Percentiles rank a stretch among this genome's conserved stretches.
phyloP scores from a whole-genome alignment of 176 grass and related monocot genomes.

The Avena sativa region DNA sequence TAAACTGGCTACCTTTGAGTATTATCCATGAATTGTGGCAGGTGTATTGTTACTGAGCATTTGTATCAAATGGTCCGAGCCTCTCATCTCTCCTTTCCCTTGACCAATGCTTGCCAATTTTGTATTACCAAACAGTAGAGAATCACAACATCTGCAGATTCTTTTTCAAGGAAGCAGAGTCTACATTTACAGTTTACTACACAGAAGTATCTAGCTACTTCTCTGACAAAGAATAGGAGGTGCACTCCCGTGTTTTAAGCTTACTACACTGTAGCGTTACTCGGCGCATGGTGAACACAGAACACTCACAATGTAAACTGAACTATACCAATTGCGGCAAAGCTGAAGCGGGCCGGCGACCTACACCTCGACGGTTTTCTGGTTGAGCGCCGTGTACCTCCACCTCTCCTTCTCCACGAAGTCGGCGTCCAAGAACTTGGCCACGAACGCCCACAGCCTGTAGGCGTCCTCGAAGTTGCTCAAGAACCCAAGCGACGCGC shows the following conservation, averaged over 20 bases:
- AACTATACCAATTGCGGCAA: background rate
- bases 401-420: slow-evolving; percentile 94
- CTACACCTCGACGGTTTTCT: slow-evolving; percentile 74
- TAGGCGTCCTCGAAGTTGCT: slow-evolving; percentile 93
- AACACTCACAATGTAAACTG: background rate
- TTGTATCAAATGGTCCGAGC: background rate
- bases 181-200: slow-evolving; percentile 30
- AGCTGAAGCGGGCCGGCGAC: background rate
- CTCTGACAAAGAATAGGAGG: slow-evolving; percentile 16
- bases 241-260: too few species aligned
- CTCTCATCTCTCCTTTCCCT: background rate
- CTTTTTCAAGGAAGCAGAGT: background rate
- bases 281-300: too few species aligned
- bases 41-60: background rate
- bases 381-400: slow-evolving; percentile 93
- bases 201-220: background rate
- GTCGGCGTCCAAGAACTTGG: slow-evolving; percentile 91
- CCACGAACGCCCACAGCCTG: slow-evolving; percentile 86
- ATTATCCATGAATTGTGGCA: background rate
- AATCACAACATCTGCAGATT: background rate
- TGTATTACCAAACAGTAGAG: background rate
- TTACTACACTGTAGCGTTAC: too few species aligned
- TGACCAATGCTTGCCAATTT: background rate
- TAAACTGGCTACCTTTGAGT: background rate
- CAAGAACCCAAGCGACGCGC: slow-evolving; percentile 80